Percentiles rank a stretch among this genome's conserved stretches.
Conservation (phyloP, 495 filamentous ascomycete species). For the Cercophora newfieldiana region DNA sequence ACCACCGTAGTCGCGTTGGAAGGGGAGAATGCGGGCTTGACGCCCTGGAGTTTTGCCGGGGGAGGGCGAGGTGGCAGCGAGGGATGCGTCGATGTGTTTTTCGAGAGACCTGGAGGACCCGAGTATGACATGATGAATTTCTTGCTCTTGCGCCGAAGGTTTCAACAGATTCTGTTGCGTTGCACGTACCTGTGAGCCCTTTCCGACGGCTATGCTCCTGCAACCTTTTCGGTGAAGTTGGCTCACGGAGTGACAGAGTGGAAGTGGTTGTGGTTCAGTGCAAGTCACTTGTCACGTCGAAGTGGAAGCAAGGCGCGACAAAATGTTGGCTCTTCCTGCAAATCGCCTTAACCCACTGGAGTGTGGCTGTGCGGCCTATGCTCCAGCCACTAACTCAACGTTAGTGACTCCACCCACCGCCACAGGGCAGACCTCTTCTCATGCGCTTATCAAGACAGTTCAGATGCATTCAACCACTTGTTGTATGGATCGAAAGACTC, state of each 20-base stretch:
- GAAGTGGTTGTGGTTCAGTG: conserved; percentile 5
- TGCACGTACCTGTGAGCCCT: conserved; percentile 52
- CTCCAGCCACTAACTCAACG: too few species aligned
- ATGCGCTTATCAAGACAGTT: too few species aligned
- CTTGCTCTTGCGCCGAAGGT: conserved; percentile 46
- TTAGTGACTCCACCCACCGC: too few species aligned
- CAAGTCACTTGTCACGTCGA: not conserved
- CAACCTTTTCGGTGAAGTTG: conserved; percentile 25
- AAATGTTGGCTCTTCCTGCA: too few species aligned
- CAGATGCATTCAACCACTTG: too few species aligned
- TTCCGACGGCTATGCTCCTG: conserved; percentile 22
- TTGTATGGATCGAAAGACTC: too few species aligned
- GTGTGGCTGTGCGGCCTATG: too few species aligned
- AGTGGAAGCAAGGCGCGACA: too few species aligned
- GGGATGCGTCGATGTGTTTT: conserved; percentile 50
- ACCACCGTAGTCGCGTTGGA: conserved; percentile 30
- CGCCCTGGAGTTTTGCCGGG: conserved; percentile 58
- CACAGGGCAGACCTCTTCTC: too few species aligned
- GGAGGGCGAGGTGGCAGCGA: conserved; percentile 85
- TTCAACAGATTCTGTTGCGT: conserved; percentile 26
- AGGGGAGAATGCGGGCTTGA: conserved; percentile 56
- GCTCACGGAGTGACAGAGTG: conserved; percentile 24
- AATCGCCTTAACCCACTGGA: too few species aligned
- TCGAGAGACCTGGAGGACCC: conserved; percentile 82
- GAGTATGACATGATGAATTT: conserved; percentile 95